Base-by-base conservation (phyloP, 768 basidiomycete species). In the Suillus fuscotomentosus region DNA sequence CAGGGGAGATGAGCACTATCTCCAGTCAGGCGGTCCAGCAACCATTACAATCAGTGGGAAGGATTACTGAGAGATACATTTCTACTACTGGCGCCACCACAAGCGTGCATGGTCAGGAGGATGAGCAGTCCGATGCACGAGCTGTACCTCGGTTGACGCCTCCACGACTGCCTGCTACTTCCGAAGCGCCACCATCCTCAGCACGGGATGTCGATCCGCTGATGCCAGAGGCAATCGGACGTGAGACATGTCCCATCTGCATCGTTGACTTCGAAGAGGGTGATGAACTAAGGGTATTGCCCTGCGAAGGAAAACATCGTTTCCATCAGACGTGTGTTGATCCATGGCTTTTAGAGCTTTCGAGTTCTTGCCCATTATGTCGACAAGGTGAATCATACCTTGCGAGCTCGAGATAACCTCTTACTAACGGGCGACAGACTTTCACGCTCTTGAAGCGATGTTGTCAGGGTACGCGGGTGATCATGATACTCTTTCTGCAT, bases 241-340 rank as follows among this genome's bases (percentile, higher is more conserved):
- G 86, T 45, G 91, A 95, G 75, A 94, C 90, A 14, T 98, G 96
- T 78, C 95, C 96, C 5, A 98, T 98, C 66, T 98, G 96, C 75
- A 90, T 98, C 65, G 83, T 93, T 53, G 95, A 97, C 69, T 98
- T 98, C 70, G 92, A 95, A 74, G 90, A 92, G 66, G 96, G 95
- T 1, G 96, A 98, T 70, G 93, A 97, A 73, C 77, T 97, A 15
- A 88, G 96, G 27, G 84, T 97, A 47, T 77, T 98, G 56, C 96
- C 95, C 1, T 98, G 96, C 76, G 92, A 95, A 72, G 91, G 91
- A 54, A 88, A 92, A 67, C 96, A 98, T 73, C 83, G 85, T 64
- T 99, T 97, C 80, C 96, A 99, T 71, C 88, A 91, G 70, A 78
- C 80, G 45, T 97, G 95, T 72, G 95, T 97, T 63, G 95, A 97